Evolutionary conservation across 495 filamentous ascomycete genomes (phyloP), one percentile per base, ranked within the genome.

Genomic region (Xylaria grammica): DNA sequence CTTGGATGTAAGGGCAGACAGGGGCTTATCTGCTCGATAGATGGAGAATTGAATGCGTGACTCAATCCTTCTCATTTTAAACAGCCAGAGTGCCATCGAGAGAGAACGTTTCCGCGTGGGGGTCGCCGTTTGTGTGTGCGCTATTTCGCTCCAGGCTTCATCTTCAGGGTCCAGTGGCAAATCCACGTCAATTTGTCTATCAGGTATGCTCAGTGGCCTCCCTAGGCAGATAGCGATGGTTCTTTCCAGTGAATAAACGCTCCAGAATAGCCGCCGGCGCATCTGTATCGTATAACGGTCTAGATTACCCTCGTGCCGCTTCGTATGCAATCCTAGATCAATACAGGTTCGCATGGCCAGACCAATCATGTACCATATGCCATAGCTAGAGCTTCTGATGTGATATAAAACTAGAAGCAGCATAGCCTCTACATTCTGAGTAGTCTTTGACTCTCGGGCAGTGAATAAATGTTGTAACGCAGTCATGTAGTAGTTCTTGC

Each of bases 341-440:
- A 85, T 82, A 32, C 80, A 81, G 13, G 80, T 85, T 26, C 82
- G 77, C 81, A 84, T 85, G 1, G 82, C 82, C 26, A 85, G 74
- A 30, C 82, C 82, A 44, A 85, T 80, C 80, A 85, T 83, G 53
- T 85, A 85, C 83, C 82, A 85, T 65, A 85, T 77, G 13, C 82
- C 83, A 66, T 83, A 81, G 50, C 78, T 85, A 1, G 80, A 81
- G 20, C 80, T 82, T 10, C 83, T 76, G 3, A 85, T 72, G 63
- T 85, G 81, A 55, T 83, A 85, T 10, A 84, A 73, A 5, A 85
- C 81, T 9, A 85, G 71, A 27, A 85, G 78, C 8, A 79, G 73
- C 82, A 85, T 85, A n/a, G 83, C 81, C 64, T 84, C 81, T 36
- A 85, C 80, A 45, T 85, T 85, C 20, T 85, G 77, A 3, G 82